phyloP scores from a whole-genome alignment of 345 rosid species.

The Angophora floribunda region DNA sequence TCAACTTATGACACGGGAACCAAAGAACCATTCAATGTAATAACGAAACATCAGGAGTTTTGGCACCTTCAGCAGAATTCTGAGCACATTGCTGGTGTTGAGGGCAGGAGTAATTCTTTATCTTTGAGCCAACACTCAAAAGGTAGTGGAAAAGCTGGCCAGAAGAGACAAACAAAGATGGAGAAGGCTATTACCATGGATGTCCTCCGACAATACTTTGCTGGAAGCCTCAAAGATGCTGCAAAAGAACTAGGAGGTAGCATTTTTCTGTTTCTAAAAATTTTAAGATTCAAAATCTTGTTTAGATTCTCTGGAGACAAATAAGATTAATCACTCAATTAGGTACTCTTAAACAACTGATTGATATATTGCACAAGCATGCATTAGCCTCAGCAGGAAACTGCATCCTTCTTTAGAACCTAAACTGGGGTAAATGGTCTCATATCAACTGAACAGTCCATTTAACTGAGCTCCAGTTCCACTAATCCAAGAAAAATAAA shows the following conservation, averaged over 20 bases:
- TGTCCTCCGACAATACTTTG: conserved; percentile 28
- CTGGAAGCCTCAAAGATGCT: conserved; percentile 36
- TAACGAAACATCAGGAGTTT: conserved; percentile 16
- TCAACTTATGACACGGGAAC: conserved; percentile 44
- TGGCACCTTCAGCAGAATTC: conserved; percentile 9
- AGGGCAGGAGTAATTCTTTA: conserved; percentile 6
- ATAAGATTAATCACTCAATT: not conserved
- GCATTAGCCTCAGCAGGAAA: not conserved
- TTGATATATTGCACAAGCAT: not conserved
- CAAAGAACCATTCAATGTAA: conserved; percentile 44
- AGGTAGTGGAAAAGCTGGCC: conserved; percentile 4
- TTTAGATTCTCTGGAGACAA: not conserved
- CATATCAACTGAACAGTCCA: not conserved
- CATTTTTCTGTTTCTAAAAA: not conserved
- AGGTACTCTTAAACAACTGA: not conserved
- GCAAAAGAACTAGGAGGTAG: conserved; percentile 33
- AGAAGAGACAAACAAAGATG: conserved; percentile 12
- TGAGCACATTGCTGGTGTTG: conserved; percentile 15
- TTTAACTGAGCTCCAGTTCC: not conserved
- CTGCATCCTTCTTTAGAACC: not conserved
- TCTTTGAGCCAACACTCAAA: not conserved
- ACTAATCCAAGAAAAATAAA: not conserved
- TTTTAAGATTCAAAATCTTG: not conserved
- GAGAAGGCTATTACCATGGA: conserved; percentile 25
- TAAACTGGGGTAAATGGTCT: not conserved